These are phyloP conservation scores for Syncephalastrum racemosum DNA, from an alignment of 371 early-diverging fungal genomes.

Conservation along the genomic window DNA sequence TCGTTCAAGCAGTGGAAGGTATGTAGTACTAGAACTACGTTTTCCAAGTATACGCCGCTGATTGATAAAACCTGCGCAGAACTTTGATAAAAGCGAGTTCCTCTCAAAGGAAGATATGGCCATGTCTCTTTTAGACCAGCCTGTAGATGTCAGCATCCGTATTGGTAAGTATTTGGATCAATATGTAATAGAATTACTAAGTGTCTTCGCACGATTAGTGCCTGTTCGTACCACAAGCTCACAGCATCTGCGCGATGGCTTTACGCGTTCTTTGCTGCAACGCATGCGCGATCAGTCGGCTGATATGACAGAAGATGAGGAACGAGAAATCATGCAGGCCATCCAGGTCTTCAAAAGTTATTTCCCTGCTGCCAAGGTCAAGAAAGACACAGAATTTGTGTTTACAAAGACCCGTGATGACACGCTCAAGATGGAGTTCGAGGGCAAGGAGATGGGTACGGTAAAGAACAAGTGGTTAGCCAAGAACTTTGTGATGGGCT, in stretches of 20 bases:
- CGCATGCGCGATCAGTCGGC: slow-evolving; percentile 44
- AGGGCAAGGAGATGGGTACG: slow-evolving; percentile 57
- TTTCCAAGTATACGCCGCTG: no score
- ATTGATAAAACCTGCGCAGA: slow-evolving; percentile 13
- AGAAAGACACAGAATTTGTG: slow-evolving; percentile 57
- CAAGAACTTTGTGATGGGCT: slow-evolving; percentile 63
- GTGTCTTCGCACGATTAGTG: slow-evolving; percentile 19
- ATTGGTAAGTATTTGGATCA: slow-evolving; percentile 26
- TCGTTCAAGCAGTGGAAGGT: slow-evolving; percentile 39
- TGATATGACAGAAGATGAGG: slow-evolving; percentile 42
- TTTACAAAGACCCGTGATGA: slow-evolving; percentile 66
- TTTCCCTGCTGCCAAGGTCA: slow-evolving; percentile 62
- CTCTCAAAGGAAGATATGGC: slow-evolving; percentile 34
- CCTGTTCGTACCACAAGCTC: slow-evolving; percentile 66
- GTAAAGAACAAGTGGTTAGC: slow-evolving; percentile 62
- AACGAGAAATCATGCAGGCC: slow-evolving; percentile 48
- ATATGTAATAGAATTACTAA: not conserved
- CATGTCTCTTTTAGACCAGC: slow-evolving; percentile 35
- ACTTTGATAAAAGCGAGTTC: slow-evolving; percentile 38
- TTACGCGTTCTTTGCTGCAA: slow-evolving; percentile 56
- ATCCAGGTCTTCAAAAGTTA: slow-evolving; percentile 61
- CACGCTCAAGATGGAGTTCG: slow-evolving; percentile 53
- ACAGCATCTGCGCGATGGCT: slow-evolving; percentile 74
- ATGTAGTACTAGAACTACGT: slow-evolving; percentile 4
- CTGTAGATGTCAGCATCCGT: slow-evolving; percentile 46